Percentiles rank a stretch among this genome's conserved stretches.
Evolutionary conservation across 495 filamentous ascomycete species (phyloP).

Genomic region (Penicillium ochrochloron): DNA sequence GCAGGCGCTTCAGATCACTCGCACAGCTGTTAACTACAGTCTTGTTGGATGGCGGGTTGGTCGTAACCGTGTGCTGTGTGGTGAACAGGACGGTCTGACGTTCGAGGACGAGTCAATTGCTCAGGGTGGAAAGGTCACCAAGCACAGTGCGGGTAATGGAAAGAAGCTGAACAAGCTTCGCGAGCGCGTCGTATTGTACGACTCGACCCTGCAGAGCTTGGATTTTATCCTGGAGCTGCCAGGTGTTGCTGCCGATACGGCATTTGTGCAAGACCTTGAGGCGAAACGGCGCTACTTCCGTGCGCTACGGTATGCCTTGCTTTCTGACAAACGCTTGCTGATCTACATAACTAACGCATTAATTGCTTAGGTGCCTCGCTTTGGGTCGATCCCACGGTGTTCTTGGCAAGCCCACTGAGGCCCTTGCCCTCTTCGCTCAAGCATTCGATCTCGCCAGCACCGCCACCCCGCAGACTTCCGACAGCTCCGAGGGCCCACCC

Average conservation of each 20-base stretch:
- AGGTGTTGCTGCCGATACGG: slow-evolving; percentile 85
- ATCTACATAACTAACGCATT: slow-evolving; percentile 7
- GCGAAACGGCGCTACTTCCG: slow-evolving; percentile 83
- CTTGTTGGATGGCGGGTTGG: slow-evolving; percentile 94
- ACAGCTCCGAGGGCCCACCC: slow-evolving; percentile 43
- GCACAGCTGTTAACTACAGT: slow-evolving; percentile 89
- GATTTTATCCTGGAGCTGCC: slow-evolving; percentile 89
- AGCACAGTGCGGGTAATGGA: slow-evolving; percentile 64
- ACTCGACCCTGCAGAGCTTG: slow-evolving; percentile 85
- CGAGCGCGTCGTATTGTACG: slow-evolving; percentile 90
- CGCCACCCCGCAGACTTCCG: slow-evolving; percentile 39
- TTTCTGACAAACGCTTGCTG: not conserved
- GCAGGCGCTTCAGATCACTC: slow-evolving; percentile 91
- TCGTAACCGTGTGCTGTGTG: slow-evolving; percentile 86
- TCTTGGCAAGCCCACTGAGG: slow-evolving; percentile 71
- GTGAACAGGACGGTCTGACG: slow-evolving; percentile 72
- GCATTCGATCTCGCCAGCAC: slow-evolving; percentile 59
- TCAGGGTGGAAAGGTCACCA: slow-evolving; percentile 53
- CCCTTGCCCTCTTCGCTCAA: slow-evolving; percentile 80
- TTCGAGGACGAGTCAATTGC: slow-evolving; percentile 59
- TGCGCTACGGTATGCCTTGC: slow-evolving; percentile 71
- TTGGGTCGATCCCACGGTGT: slow-evolving; percentile 85
- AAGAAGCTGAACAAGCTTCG: slow-evolving; percentile 78
- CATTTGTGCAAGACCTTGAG: slow-evolving; percentile 74
- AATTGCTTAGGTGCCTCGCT: slow-evolving; percentile 68